These are phyloP conservation scores for Penicillium crystallinum DNA, from an alignment of 495 filamentous ascomycete species.

Conservation along the genomic window DNA sequence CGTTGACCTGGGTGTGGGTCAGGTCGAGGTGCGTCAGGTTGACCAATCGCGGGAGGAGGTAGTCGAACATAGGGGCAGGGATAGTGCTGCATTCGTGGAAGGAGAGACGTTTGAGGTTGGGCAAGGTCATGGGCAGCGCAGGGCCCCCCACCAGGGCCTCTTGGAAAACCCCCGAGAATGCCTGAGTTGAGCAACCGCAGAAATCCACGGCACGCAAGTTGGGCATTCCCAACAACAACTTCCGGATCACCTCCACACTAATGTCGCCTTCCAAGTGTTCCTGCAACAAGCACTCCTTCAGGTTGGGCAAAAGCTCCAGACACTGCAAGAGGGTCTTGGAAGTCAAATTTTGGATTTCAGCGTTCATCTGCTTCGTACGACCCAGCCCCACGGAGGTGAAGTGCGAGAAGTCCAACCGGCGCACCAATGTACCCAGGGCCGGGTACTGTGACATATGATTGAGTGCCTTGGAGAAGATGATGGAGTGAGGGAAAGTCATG, in stretches of 20 bases:
- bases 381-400: slow-evolving; percentile 81
- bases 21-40: slow-evolving; percentile 77
- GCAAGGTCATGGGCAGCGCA: slow-evolving; percentile 44
- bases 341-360: slow-evolving; percentile 76
- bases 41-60: slow-evolving; percentile 62
- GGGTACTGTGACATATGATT: slow-evolving; percentile 63
- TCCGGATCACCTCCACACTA: slow-evolving; percentile 59
- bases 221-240: slow-evolving; percentile 63
- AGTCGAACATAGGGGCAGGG: slow-evolving; percentile 61
- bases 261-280: slow-evolving; percentile 82
- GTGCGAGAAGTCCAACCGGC: slow-evolving; percentile 81
- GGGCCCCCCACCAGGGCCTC: slow-evolving; percentile 40
- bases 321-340: slow-evolving; percentile 69
- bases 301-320: slow-evolving; percentile 67
- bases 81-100: slow-evolving; percentile 80
- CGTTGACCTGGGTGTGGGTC: slow-evolving; percentile 72
- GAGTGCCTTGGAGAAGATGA: slow-evolving; percentile 82
- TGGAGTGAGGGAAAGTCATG: slow-evolving; percentile 82
- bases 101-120: slow-evolving; percentile 61
- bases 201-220: slow-evolving; percentile 71
- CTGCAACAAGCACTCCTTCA: slow-evolving; percentile 77
- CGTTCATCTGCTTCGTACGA: slow-evolving; percentile 72
- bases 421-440: slow-evolving; percentile 70
- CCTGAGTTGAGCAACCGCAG: slow-evolving; percentile 67
- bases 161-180: slow-evolving; percentile 61